Conservation (phyloP, 108 stramenopile species). For the Fragilaria crotonensis region DNA sequence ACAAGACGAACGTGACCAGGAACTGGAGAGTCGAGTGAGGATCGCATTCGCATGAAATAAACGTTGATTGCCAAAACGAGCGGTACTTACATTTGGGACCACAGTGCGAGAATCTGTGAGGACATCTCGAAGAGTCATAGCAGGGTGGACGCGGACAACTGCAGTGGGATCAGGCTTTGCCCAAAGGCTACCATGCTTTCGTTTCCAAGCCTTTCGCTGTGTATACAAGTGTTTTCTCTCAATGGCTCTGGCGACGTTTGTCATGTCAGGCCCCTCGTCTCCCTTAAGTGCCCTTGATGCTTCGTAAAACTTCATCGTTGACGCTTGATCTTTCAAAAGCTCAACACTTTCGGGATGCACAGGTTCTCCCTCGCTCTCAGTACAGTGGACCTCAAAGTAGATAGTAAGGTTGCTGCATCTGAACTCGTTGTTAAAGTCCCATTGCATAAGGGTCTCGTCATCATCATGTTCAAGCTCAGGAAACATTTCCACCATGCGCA, state of each 20-base stretch:
- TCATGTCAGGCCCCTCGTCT: constrained; percentile 82
- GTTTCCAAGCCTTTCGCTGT: constrained; percentile 79
- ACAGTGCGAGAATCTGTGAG: constrained; percentile 59
- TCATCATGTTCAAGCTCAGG: constrained; percentile 65
- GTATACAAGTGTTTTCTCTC: constrained; percentile 74
- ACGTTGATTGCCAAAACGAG: no score
- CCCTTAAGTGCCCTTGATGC: constrained; percentile 79
- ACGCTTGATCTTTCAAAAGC: constrained; percentile 52
- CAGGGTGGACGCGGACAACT: constrained; percentile 80
- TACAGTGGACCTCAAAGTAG: constrained; percentile 81
- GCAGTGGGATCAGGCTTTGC: constrained; percentile 56
- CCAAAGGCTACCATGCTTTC: constrained; percentile 72
- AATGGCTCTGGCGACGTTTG: constrained; percentile 54
- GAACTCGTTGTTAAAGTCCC: constrained; percentile 87
- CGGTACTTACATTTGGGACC: constrained; percentile 58
- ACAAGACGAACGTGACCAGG: constrained; percentile 66
- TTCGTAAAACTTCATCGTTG: constrained; percentile 81
- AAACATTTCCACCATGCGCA: constrained; percentile 82
- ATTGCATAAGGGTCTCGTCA: constrained; percentile 53
- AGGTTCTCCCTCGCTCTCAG: constrained; percentile 14
- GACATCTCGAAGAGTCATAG: constrained; percentile 49
- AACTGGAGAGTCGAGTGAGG: constrained; percentile 24
- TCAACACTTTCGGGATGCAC: constrained; percentile 78
- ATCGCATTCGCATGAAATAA: background rate
- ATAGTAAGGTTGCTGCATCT: constrained; percentile 76